phyloP scores from a whole-genome alignment of 2,329 filamentous ascomycete genomes.

The Aspergillus amoenus region DNA sequence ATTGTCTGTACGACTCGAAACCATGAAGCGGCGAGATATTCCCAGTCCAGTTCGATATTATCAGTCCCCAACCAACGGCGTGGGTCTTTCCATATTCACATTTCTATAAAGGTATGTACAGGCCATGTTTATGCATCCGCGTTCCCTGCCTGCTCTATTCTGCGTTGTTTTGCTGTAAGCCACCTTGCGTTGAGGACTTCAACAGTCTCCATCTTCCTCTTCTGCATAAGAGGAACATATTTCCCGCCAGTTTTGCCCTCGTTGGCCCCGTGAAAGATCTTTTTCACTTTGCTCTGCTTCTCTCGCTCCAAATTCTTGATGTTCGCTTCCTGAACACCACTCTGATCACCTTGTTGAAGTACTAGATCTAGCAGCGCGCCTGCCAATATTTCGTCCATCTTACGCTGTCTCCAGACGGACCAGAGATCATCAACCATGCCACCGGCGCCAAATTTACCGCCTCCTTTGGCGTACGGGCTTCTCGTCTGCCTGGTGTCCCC shows the following conservation, averaged over 20 bases:
- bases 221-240: constrained; percentile 58
- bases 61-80: neutral
- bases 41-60: neutral
- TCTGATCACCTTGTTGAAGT: constrained; percentile 43
- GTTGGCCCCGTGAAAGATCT: constrained; percentile 61
- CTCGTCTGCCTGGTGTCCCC: constrained; percentile 59
- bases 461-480: constrained; percentile 46
- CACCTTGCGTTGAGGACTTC: constrained; percentile 64
- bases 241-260: constrained; percentile 53
- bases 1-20: constrained; percentile 74
- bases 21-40: constrained; percentile 31
- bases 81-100: neutral
- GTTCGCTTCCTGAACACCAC: constrained; percentile 24
- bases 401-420: constrained; percentile 76
- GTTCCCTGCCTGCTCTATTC: constrained; percentile 24
- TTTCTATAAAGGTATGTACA: constrained; percentile 16
- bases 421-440: constrained; percentile 75
- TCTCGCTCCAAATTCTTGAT: constrained; percentile 24
- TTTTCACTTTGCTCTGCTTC: constrained; percentile 42
- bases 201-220: constrained; percentile 56
- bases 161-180: constrained; percentile 51
- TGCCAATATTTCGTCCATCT: constrained; percentile 87
- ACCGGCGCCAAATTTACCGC: constrained; percentile 62
- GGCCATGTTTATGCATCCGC: constrained; percentile 13
- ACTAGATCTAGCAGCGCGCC: constrained; percentile 68